Conservation (phyloP, 345 rosid genomes). For the Citrus medica region DNA sequence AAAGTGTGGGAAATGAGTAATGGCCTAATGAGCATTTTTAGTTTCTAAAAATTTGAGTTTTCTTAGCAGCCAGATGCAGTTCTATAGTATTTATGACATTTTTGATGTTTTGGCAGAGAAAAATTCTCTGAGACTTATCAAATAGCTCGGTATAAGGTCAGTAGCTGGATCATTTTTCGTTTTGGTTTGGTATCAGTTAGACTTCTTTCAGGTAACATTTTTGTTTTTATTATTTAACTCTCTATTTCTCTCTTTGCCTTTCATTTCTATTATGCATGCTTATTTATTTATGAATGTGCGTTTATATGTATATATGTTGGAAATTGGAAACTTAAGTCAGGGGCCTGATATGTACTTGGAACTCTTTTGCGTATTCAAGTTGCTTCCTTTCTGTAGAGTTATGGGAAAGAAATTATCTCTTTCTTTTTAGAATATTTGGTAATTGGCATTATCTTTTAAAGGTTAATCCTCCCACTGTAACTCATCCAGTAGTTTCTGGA, state of each 20-base stretch:
- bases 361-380: not conserved
- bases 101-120: too few species aligned
- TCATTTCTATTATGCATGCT: not conserved
- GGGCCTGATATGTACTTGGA: not conserved
- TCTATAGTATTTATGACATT: too few species aligned
- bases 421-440: not conserved
- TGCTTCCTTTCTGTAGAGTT: not conserved
- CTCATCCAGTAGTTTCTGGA: too few species aligned
- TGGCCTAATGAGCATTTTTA: too few species aligned
- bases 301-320: not conserved
- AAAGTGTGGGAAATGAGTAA: too few species aligned
- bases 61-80: too few species aligned
- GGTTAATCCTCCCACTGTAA: too few species aligned
- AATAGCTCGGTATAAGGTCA: too few species aligned
- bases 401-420: not conserved
- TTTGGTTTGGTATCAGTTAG: not conserved
- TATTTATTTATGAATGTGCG: not conserved
- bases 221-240: not conserved
- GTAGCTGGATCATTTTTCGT: not conserved
- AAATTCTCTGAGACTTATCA: too few species aligned
- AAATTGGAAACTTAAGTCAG: constrained; percentile 20
- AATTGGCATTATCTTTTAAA: not conserved
- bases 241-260: not conserved
- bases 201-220: constrained; percentile 20
- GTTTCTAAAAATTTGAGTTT: too few species aligned